phyloP scores from a whole-genome alignment of 2,329 filamentous ascomycete genomes.

The Colletotrichum sp. region DNA sequence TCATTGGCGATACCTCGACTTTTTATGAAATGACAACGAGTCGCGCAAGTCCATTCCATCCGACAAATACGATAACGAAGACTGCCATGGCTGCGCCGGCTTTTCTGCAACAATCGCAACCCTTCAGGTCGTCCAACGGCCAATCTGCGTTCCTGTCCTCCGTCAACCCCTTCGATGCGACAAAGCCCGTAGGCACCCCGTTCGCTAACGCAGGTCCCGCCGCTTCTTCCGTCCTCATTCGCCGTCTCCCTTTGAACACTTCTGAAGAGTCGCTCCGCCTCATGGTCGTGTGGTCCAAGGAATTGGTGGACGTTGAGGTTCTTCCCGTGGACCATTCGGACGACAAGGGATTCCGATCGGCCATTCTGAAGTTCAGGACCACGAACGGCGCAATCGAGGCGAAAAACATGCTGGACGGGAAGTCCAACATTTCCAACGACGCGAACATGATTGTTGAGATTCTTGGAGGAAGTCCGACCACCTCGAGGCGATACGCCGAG shows the following conservation, averaged over 20 bases:
- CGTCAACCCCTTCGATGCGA: constrained; percentile 41
- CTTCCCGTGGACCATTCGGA: constrained; percentile 53
- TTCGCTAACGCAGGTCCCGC: constrained; percentile 40
- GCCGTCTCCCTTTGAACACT: constrained; percentile 58
- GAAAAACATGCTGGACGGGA: constrained; percentile 63
- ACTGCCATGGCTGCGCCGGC: constrained; percentile 50
- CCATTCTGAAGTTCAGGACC: constrained; percentile 58
- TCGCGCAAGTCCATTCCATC: constrained; percentile 36
- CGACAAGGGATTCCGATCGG: constrained; percentile 56
- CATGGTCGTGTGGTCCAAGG: constrained; percentile 66
- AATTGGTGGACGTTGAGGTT: constrained; percentile 56
- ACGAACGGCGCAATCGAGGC: constrained; percentile 59
- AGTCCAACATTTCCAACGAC: constrained; percentile 55
- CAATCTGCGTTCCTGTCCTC: constrained; percentile 36
- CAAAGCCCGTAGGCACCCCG: constrained; percentile 44
- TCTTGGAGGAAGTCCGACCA: constrained; percentile 44
- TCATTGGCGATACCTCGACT: constrained; percentile 27
- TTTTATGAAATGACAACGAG: constrained; percentile 28
- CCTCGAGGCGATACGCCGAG: constrained; percentile 32
- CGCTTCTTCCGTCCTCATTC: constrained; percentile 53
- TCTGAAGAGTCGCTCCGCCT: constrained; percentile 58
- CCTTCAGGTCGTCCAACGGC: constrained; percentile 43
- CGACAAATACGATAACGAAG: constrained; percentile 30
- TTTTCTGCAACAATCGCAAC: constrained; percentile 45
- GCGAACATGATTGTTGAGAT: constrained; percentile 64